phyloP scores from a whole-genome alignment of 2,329 filamentous ascomycete genomes.

The Neofusicoccum umdonicola region DNA sequence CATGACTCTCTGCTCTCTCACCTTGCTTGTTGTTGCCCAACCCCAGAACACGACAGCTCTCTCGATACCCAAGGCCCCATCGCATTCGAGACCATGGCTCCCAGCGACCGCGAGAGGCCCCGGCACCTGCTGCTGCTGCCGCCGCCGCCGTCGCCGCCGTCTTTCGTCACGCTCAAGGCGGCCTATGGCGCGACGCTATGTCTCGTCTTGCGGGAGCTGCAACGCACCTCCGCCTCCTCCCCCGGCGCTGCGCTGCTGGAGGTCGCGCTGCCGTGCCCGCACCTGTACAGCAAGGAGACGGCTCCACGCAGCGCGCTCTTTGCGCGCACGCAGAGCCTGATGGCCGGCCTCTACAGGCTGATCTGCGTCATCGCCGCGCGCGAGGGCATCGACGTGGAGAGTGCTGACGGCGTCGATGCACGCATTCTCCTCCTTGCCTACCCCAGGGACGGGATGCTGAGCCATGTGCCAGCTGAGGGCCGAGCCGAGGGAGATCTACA shows the following conservation, averaged over 20 bases:
- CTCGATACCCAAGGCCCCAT: neutral
- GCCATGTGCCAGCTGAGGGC: conserved; percentile 21
- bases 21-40: neutral
- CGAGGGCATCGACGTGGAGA: conserved; percentile 61
- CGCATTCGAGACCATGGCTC: neutral
- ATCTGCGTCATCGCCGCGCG: conserved; percentile 69
- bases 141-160: conserved; percentile 40
- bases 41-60: neutral
- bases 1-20: neutral
- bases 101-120: conserved; percentile 18
- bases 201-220: conserved; percentile 42
- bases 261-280: conserved; percentile 62
- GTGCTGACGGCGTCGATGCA: conserved; percentile 70
- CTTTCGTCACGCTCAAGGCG: conserved; percentile 41
- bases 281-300: conserved; percentile 54
- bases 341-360: conserved; percentile 77
- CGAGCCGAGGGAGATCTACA: conserved; percentile 31
- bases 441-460: conserved; percentile 33
- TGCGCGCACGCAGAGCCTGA: conserved; percentile 65
- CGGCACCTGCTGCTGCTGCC: conserved; percentile 44
- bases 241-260: conserved; percentile 48
- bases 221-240: conserved; percentile 28
- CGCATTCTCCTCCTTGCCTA: conserved; percentile 73
- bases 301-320: conserved; percentile 60
- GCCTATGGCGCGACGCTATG: conserved; percentile 43